Conservation (phyloP, 371 early-diverging fungal species). For the Modicella reniformis region DNA sequence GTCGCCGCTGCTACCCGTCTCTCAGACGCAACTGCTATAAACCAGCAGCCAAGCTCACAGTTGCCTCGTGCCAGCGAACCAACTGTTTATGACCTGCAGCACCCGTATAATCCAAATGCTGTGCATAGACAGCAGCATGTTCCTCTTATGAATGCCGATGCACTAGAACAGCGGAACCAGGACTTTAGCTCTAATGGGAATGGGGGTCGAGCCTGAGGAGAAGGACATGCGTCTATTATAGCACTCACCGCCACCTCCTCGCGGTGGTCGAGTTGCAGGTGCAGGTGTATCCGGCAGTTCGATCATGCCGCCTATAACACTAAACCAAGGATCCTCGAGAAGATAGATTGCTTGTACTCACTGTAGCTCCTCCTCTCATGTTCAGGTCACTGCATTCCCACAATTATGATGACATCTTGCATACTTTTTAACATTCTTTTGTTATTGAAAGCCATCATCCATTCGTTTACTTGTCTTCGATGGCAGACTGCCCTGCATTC, state of each 20-base stretch:
- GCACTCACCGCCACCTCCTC: background rate
- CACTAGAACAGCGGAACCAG: constrained; percentile 32
- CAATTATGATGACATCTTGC: no score
- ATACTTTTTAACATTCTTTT: no score
- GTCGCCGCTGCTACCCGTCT: constrained; percentile 22
- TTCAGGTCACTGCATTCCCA: no score
- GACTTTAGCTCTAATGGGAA: constrained; percentile 25
- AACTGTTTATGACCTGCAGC: constrained; percentile 16
- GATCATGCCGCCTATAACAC: no score
- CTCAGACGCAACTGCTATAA: constrained; percentile 17
- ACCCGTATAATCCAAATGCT: constrained; percentile 27
- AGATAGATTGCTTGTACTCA: no score
- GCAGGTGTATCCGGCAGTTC: no score
- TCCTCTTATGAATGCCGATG: constrained; percentile 46
- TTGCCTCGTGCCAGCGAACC: constrained; percentile 32
- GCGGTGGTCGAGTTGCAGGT: no score
- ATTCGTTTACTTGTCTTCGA: constrained; percentile 38
- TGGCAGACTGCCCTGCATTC: constrained; percentile 41
- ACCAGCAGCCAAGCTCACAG: no score
- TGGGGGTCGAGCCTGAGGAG: constrained; percentile 8
- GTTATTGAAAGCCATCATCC: background rate
- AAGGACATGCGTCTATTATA: constrained; percentile 10
- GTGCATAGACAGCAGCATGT: constrained; percentile 31
- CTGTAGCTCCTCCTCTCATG: no score
- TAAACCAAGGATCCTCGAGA: no score